A percentile compares a stretch with the other conserved stretches of the same genome.
Conservation (phyloP, 805 yeast genomes). For the Myxozyma nipponensis region DNA sequence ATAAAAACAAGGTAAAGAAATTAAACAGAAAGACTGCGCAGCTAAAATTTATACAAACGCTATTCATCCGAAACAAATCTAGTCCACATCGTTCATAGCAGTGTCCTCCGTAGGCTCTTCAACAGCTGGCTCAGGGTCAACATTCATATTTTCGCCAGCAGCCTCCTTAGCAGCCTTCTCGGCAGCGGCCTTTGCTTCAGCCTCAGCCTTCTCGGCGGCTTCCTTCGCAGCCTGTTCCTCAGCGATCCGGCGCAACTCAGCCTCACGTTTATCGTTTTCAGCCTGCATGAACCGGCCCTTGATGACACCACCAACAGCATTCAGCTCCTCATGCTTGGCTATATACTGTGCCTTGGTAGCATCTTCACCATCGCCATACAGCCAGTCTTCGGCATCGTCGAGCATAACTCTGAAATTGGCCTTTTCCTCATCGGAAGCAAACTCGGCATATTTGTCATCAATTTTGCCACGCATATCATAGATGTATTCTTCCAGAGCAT, state of each 20-base stretch:
- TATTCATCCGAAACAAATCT: no score
- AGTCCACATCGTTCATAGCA: slow-evolving; percentile 24
- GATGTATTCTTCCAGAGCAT: slow-evolving; percentile 96
- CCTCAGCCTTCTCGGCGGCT: slow-evolving; percentile 47
- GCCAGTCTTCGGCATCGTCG: slow-evolving; percentile 93
- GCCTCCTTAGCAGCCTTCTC: slow-evolving; percentile 12
- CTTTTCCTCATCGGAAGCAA: slow-evolving; percentile 91
- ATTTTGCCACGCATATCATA: slow-evolving; percentile 95
- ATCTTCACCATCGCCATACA: slow-evolving; percentile 96
- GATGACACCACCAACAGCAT: slow-evolving; percentile 89
- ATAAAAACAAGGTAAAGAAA: no score
- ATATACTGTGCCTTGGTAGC: slow-evolving; percentile 93
- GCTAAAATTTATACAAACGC: no score
- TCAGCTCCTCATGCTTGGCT: slow-evolving; percentile 96
- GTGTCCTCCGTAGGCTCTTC: slow-evolving; percentile 11
- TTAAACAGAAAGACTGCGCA: no score
- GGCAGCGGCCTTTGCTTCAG: slow-evolving; percentile 32
- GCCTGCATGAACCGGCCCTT: slow-evolving; percentile 93
- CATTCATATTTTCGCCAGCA: slow-evolving; percentile 8
- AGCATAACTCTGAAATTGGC: slow-evolving; percentile 66
- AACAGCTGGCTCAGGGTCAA: slow-evolving; percentile 2
- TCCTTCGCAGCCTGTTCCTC: slow-evolving; percentile 81
- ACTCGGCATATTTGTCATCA: slow-evolving; percentile 83
- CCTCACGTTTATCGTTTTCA: slow-evolving; percentile 85
- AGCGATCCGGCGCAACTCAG: slow-evolving; percentile 82